Percentiles rank a stretch among this genome's conserved stretches.
Evolutionary conservation across 1,139 yeast species (phyloP).

Genomic region (Hemisphaericaspora lyxosophila): DNA sequence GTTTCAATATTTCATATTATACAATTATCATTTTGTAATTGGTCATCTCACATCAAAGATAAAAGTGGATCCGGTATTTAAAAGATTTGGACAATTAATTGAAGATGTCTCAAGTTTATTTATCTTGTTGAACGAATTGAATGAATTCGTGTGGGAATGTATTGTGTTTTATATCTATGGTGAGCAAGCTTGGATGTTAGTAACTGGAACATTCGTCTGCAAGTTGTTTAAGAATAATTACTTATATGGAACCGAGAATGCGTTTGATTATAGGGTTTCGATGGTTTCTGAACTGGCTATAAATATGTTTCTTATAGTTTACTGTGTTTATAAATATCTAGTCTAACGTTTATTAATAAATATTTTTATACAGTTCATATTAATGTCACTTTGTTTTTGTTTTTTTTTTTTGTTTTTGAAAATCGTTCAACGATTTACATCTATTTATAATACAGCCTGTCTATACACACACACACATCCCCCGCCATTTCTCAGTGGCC

Average conservation of each 20-base stretch:
- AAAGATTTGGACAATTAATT: slow-evolving; percentile 14
- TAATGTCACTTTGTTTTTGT: too few species aligned
- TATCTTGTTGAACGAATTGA: slow-evolving; percentile 13
- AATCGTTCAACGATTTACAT: neutral
- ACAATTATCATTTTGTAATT: slow-evolving; percentile 20
- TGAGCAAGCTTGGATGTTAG: neutral
- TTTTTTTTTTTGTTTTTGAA: too few species aligned
- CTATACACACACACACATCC: too few species aligned
- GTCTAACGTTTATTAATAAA: neutral
- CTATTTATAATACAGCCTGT: too few species aligned
- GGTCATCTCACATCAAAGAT: slow-evolving; percentile 9
- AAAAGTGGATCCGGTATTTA: slow-evolving; percentile 15
- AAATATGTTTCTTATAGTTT: slow-evolving; percentile 3
- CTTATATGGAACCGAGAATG: slow-evolving; percentile 13
- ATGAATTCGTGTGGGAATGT: slow-evolving; percentile 12
- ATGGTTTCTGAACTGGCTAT: slow-evolving; percentile 9
- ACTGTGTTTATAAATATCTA: neutral
- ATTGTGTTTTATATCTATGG: slow-evolving; percentile 5
- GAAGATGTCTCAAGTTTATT: slow-evolving; percentile 9
- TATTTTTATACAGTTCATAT: too few species aligned
- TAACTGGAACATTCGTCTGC: slow-evolving; percentile 9
- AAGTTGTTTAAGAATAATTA: slow-evolving; percentile 21
- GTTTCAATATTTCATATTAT: slow-evolving; percentile 21
- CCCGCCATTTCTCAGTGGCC: too few species aligned
- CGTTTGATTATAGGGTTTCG: slow-evolving; percentile 8